phyloP scores from a whole-genome alignment of 2,329 filamentous ascomycete genomes.

The Acarospora socialis region DNA sequence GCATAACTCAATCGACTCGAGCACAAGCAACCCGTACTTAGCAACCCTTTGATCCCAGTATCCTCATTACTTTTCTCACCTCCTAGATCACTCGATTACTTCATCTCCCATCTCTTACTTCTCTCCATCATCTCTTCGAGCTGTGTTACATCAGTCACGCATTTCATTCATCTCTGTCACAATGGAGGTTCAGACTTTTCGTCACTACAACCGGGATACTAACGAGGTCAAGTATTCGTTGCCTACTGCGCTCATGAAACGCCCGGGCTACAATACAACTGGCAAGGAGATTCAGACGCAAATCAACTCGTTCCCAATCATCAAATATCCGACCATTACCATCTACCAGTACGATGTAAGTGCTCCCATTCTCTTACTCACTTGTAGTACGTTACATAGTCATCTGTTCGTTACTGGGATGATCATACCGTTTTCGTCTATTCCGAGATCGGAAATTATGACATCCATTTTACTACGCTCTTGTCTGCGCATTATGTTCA shows the following conservation, averaged over 20 bases:
- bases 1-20: background rate
- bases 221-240: constrained; percentile 10
- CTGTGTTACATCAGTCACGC: no score
- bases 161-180: constrained; percentile 6
- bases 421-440: constrained; percentile 8
- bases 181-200: constrained; percentile 2
- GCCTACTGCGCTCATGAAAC: constrained; percentile 24
- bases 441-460: background rate
- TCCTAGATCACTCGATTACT: background rate
- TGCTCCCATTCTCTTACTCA: constrained; percentile 14
- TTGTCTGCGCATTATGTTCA: background rate
- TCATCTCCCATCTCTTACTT: constrained; percentile 1
- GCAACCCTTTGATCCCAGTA: background rate
- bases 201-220: constrained; percentile 4
- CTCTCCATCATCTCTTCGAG: no score
- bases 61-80: background rate
- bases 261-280: constrained; percentile 43
- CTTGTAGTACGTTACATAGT: background rate
- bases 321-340: constrained; percentile 41
- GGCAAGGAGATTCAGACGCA: constrained; percentile 42
- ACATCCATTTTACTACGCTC: no score
- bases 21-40: background rate
- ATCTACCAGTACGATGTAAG: constrained; percentile 80
- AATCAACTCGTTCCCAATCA: constrained; percentile 65
- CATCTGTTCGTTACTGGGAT: background rate